phyloP scores from a whole-genome alignment of 495 filamentous ascomycete species.

The Aspergillus saccharolyticus region DNA sequence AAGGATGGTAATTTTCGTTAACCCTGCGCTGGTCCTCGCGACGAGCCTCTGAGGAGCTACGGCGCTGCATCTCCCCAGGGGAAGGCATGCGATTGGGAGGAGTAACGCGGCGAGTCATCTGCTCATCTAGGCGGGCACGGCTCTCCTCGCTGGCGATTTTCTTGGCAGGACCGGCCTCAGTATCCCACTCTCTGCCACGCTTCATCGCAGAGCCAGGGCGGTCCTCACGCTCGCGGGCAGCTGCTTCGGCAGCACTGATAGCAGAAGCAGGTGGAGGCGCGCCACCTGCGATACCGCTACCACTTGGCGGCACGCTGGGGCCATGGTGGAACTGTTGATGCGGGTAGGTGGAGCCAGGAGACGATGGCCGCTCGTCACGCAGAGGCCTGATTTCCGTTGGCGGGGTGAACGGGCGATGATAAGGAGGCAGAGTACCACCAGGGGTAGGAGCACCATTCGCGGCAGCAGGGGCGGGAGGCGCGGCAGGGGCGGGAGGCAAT shows the following conservation, averaged over 20 bases:
- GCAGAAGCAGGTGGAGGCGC: constrained; percentile 71
- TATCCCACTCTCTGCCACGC: constrained; percentile 82
- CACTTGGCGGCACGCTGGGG: constrained; percentile 57
- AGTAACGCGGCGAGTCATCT: constrained; percentile 68
- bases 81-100: constrained; percentile 54
- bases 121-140: constrained; percentile 79
- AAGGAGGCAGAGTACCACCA: constrained; percentile 46
- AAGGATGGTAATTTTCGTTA: constrained; percentile 79
- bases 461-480: constrained; percentile 48
- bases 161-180: constrained; percentile 63
- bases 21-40: constrained; percentile 63
- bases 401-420: constrained; percentile 65
- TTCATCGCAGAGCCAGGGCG: constrained; percentile 77
- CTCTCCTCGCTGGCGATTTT: constrained; percentile 86
- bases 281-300: constrained; percentile 73
- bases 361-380: constrained; percentile 78
- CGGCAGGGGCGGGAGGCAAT: constrained; percentile 41
- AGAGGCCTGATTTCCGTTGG: constrained; percentile 80
- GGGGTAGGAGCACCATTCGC: constrained; percentile 43
- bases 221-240: constrained; percentile 76
- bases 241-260: constrained; percentile 67
- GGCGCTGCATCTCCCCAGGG: constrained; percentile 65
- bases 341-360: constrained; percentile 74
- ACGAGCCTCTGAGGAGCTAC: constrained; percentile 73
- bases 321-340: constrained; percentile 74